Evolutionary conservation across 306 rosid genomes (phyloP), one percentile per base, ranked within the genome.

Genomic region (Alnus rubra): DNA sequence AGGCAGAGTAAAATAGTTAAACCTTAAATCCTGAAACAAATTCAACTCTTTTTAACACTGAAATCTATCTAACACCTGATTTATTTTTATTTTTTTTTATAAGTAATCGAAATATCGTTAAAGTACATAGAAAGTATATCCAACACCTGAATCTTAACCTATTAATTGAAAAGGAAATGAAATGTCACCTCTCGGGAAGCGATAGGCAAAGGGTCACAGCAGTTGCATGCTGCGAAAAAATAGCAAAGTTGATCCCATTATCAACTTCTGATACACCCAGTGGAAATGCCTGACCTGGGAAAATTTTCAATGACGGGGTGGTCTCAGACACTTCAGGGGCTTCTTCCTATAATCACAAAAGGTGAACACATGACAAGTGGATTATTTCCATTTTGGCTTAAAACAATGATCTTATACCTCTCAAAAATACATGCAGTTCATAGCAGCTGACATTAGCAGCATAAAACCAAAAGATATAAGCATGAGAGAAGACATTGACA

Each of bases 191-290:
- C 69, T 85, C 85, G 4, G 86, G 86, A 82, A 88, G 80, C 67
- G 84, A 83, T 67, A 95, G 80, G 80, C 94, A 93, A 69, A 95
- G 92, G 45, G 93, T 91, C 82, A 95, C 97, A 69, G 91, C 82
- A 30, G 97, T 91, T 54, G 97, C 97, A 83, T 95, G 90, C 87
- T 89, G 94, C 44, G 99, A 93, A 77, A 95, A 95, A 56, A 95
- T 88, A 71, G 99, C 80, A 88, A 95, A 95, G 82, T 95, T 95
- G 82, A 93, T 84, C 75, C 98, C 93, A 69, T 35, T 82, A 68
- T 89, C 94, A 71, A 89, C 90, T 86, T 95, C 93, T 54, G 98
- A 88, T 65, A 88, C 94, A 55, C 99, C 99, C 78, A 95, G 78
- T 1, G 99, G 97, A 91, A 72, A 85, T 77, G 95, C 88, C 78